These are phyloP conservation scores for Mortierella polycephala DNA, from an alignment of 371 early-diverging fungal species.

Conservation along the genomic window DNA sequence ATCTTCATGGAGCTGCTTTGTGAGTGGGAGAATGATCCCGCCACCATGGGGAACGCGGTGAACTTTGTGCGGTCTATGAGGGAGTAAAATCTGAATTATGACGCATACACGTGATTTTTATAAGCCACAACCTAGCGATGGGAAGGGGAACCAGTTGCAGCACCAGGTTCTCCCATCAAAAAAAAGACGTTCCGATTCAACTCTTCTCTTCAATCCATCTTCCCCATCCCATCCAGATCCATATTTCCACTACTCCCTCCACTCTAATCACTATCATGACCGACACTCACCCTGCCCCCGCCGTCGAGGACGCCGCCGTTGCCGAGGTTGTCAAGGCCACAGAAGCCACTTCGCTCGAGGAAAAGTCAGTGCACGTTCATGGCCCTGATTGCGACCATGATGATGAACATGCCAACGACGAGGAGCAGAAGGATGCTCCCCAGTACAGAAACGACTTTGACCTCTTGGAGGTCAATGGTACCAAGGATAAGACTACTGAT, in stretches of 20 bases:
- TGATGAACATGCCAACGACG: constrained; percentile 48
- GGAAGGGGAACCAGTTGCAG: not conserved
- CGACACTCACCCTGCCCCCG: constrained; percentile 33
- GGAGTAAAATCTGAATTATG: too few species aligned
- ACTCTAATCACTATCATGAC: constrained; percentile 31
- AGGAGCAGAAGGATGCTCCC: constrained; percentile 29
- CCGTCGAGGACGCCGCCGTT: constrained; percentile 26
- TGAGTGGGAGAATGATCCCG: too few species aligned
- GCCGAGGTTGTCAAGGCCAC: constrained; percentile 21
- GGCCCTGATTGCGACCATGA: constrained; percentile 49
- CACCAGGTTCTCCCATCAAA: not conserved
- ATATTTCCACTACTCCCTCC: not conserved
- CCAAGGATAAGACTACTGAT: constrained; percentile 65
- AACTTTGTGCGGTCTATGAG: too few species aligned
- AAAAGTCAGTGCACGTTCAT: constrained; percentile 39
- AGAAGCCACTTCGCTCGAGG: constrained; percentile 22
- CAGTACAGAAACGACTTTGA: constrained; percentile 66
- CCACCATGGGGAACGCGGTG: too few species aligned
- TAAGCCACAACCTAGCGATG: too few species aligned
- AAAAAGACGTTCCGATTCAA: not conserved
- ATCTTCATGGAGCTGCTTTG: too few species aligned
- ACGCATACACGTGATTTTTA: too few species aligned
- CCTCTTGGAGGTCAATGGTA: constrained; percentile 67
- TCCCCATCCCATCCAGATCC: constrained; percentile 2
- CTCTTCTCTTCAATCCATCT: constrained; percentile 9